phyloP scores from a whole-genome alignment of 2,329 filamentous ascomycete species.

The Nemania sp. region DNA sequence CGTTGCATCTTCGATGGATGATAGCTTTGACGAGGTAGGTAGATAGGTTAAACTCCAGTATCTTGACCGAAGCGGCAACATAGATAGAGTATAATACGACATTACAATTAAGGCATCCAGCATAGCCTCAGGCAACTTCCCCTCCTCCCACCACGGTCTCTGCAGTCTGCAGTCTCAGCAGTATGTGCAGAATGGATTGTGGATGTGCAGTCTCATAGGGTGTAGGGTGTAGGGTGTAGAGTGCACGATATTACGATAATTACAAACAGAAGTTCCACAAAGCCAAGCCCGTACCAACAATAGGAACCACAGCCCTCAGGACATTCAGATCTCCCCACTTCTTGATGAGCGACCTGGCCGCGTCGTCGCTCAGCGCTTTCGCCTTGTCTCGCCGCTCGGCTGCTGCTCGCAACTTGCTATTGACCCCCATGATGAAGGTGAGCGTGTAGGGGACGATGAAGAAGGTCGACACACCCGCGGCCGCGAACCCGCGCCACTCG shows the following conservation, averaged over 20 bases:
- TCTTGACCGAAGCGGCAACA: neutral
- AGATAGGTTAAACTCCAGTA: neutral
- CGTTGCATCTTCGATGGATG: neutral
- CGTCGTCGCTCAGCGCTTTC: constrained; percentile 44
- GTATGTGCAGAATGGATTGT: too few relatives aligned
- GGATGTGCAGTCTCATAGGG: neutral
- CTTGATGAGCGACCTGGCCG: constrained; percentile 43
- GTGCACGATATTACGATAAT: neutral
- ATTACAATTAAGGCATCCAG: neutral
- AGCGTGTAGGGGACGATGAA: constrained; percentile 44
- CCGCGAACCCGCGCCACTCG: constrained; percentile 46
- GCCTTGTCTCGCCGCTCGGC: constrained; percentile 38
- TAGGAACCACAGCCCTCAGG: constrained; percentile 43
- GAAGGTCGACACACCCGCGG: constrained; percentile 39
- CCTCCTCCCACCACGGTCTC: neutral
- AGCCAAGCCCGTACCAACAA: constrained; percentile 49
- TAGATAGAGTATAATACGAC: neutral
- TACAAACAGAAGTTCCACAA: constrained; percentile 47
- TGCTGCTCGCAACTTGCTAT: constrained; percentile 37
- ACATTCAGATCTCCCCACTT: constrained; percentile 49
- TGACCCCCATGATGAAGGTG: constrained; percentile 39
- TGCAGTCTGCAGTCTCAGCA: neutral
- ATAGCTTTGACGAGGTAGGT: neutral
- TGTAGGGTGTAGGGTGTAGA: too few relatives aligned
- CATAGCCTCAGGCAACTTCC: constrained; percentile 26